Conservation (phyloP, 352 stramenopile genomes). For the Pythium rhizo-oryzae region DNA sequence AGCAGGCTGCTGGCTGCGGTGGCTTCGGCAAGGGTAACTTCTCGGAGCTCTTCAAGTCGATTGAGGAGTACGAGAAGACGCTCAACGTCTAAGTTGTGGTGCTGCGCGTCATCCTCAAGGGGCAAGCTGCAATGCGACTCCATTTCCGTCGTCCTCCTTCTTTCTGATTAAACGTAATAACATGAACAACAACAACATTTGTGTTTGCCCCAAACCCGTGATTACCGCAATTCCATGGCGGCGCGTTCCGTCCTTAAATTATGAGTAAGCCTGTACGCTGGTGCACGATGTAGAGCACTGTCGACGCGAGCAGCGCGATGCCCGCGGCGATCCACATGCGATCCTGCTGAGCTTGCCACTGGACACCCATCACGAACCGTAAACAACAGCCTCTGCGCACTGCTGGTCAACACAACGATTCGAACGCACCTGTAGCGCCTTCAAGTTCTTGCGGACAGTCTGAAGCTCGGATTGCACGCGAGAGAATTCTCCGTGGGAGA, state of each 20-base stretch:
- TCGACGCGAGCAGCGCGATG: conserved; percentile 58
- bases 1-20: conserved; percentile 80
- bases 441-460: conserved; percentile 62
- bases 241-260: conserved; percentile 33
- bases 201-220: too few species aligned
- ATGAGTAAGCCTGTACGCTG: conserved; percentile 72
- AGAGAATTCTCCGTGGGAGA: conserved; percentile 62
- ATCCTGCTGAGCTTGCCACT: conserved; percentile 81
- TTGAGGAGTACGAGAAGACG: conserved; percentile 90
- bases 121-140: background rate
- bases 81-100: conserved; percentile 61
- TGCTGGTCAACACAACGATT: background rate
- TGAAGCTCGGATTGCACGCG: conserved; percentile 59
- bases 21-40: conserved; percentile 95
- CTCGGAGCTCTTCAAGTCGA: conserved; percentile 92
- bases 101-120: background rate
- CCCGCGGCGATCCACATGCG: conserved; percentile 79
- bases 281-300: conserved; percentile 75
- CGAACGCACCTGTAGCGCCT: conserved; percentile 39
- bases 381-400: background rate
- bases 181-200: background rate
- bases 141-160: background rate
- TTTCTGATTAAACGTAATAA: conserved; percentile 5
- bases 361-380: background rate
- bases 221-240: background rate